Evolutionary conservation across 2,329 filamentous ascomycete genomes (phyloP).

Genomic region (Sporothrix globosa): DNA sequence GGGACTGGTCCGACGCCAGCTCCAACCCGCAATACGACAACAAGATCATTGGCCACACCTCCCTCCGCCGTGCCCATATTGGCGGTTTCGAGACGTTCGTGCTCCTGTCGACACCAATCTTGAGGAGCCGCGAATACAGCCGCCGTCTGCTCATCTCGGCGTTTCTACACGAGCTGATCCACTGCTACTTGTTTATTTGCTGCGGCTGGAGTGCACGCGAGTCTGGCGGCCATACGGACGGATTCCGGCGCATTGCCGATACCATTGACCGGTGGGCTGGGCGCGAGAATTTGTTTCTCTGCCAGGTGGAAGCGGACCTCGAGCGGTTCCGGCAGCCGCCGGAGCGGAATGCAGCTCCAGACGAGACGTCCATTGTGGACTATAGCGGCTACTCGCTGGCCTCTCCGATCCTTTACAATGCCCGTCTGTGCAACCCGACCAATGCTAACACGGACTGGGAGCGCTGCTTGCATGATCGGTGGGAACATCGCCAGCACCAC

Average conservation of each 20-base stretch:
- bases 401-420: slow-evolving; percentile 24
- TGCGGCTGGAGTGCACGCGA: slow-evolving; percentile 61
- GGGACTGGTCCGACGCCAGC: slow-evolving; percentile 62
- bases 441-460: slow-evolving; percentile 27
- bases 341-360: background rate
- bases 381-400: slow-evolving; percentile 26
- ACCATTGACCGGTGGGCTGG: slow-evolving; percentile 67
- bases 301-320: slow-evolving; percentile 65
- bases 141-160: slow-evolving; percentile 64
- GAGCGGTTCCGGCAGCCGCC: slow-evolving; percentile 38
- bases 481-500: slow-evolving; percentile 12
- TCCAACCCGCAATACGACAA: slow-evolving; percentile 55
- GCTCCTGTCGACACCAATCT: slow-evolving; percentile 61
- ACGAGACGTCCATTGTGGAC: background rate
- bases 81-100: slow-evolving; percentile 66
- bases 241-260: slow-evolving; percentile 61
- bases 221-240: slow-evolving; percentile 62
- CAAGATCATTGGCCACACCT: slow-evolving; percentile 65
- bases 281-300: slow-evolving; percentile 56
- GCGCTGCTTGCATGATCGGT: slow-evolving; percentile 21
- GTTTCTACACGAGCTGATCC: slow-evolving; percentile 68
- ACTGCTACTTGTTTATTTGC: slow-evolving; percentile 66
- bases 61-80: slow-evolving; percentile 53
- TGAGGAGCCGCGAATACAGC: slow-evolving; percentile 60
- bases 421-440: slow-evolving; percentile 22